Base-by-base conservation (phyloP, 1,139 yeast species). In the Pichia sp. region DNA sequence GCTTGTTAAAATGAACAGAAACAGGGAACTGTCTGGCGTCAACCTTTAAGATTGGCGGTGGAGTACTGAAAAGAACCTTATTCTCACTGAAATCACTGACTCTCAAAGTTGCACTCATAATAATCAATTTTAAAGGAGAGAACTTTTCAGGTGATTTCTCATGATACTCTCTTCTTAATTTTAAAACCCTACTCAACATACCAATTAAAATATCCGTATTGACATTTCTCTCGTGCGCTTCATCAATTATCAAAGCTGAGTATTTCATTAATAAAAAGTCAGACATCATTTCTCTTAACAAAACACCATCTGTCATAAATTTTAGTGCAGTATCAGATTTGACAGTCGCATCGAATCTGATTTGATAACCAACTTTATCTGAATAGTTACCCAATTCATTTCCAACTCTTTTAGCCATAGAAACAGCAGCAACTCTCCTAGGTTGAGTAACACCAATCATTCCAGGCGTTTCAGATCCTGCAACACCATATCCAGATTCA, bases 271-370 rank as follows among this genome's bases (percentile, higher is more conserved):
- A 69, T 52, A 82, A 66, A 53, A 92, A 83, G 57, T 94, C 98
- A 0, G 78, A 69, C 81, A 92, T 83, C 83, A 94, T 80, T 64
- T 94, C 99, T 55, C 97, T 73, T 34, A 94, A 67, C 44, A 94
- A 67, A 38, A 94, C 96, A 78, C 99, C 99, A 70, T 94, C 99
- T 2, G 99, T 94, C 98, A 94, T 92, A 58, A 92, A 90, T 62
- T 94, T 94, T 62, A 94, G 62, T 4, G 85, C 84, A 0, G 98
- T 94, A 48, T 79, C 79, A 16, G 73, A 65, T 47, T 75, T 76
- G 4, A 83, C 75, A 2, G 79, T 77, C 3, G 92, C 74, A 57
- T 94, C 98, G 58, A 94, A 94, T 53, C 99, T 70, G 48, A 94
- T 85, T 62, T 92, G 97, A 60, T 92, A 79, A 8, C 92, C 96